A percentile compares a stretch with the other conserved stretches of the same genome.
phyloP scores from a whole-genome alignment of 1,284 basidiomycete species.

The Ustilago cynodontis region DNA sequence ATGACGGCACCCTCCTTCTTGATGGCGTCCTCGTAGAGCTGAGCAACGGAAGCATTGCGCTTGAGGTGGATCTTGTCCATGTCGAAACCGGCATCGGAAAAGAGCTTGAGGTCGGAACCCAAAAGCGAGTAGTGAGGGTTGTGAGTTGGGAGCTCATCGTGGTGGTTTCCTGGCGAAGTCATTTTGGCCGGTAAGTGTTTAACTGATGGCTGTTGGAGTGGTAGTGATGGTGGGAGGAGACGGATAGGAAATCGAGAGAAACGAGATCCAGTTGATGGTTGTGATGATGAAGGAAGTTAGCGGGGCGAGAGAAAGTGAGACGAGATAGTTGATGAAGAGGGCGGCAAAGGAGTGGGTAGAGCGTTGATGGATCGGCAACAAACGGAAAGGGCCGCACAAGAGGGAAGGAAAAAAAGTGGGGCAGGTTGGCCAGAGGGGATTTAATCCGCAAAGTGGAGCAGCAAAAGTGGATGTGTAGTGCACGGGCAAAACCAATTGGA shows the following conservation, averaged over 20 bases:
- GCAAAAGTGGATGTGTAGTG: constrained; percentile 5
- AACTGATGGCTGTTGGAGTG: background rate
- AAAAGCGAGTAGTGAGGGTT: constrained; percentile 65
- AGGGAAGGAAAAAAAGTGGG: constrained; percentile 1
- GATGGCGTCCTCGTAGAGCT: constrained; percentile 98
- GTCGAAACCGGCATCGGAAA: constrained; percentile 99
- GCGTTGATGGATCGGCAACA: constrained; percentile 25
- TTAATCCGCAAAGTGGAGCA: constrained; percentile 8
- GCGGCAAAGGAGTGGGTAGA: background rate
- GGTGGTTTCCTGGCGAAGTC: constrained; percentile 70
- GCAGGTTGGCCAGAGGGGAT: constrained; percentile 8
- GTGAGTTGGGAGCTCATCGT: constrained; percentile 64
- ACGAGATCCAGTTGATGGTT: constrained; percentile 9
- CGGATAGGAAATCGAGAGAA: background rate
- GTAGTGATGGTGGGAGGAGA: background rate
- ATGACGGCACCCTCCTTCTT: constrained; percentile 98
- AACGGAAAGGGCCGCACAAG: constrained; percentile 23
- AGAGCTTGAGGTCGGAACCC: constrained; percentile 88
- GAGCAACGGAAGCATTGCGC: constrained; percentile 94
- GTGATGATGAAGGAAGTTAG: constrained; percentile 1
- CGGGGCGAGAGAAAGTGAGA: background rate
- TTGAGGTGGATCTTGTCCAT: constrained; percentile 78
- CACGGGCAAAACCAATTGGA: constrained; percentile 7
- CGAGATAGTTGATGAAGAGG: background rate
- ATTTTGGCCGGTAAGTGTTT: constrained; percentile 39